Conservation (phyloP, 345 rosid genomes). For the Bruguiera sexangula region DNA sequence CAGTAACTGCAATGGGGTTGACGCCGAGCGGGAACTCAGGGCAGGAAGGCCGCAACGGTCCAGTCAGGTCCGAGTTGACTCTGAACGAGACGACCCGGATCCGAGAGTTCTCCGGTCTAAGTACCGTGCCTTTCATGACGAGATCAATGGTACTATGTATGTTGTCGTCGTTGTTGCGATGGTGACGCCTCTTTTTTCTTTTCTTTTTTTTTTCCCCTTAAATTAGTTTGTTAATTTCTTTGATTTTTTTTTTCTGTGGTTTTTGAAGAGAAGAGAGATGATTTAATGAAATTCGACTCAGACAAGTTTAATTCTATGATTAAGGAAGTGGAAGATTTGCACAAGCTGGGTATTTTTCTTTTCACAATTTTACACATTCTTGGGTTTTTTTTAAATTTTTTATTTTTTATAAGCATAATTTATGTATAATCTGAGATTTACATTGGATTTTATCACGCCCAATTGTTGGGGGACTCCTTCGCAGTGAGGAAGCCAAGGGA, state of each 20-base stretch:
- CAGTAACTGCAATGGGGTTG: constrained; percentile 1
- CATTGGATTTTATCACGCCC: background rate
- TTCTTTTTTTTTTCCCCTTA: background rate
- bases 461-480: background rate
- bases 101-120: constrained; percentile 71
- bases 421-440: background rate
- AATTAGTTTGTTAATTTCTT: too few species aligned
- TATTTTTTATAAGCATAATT: background rate
- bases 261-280: constrained; percentile 64
- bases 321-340: constrained; percentile 62
- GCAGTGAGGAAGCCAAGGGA: constrained; percentile 86
- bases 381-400: too few species aligned
- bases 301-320: constrained; percentile 54
- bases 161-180: background rate
- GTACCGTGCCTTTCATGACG: constrained; percentile 50
- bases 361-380: too few species aligned
- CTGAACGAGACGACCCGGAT: constrained; percentile 22
- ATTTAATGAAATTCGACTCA: constrained; percentile 54
- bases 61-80: constrained; percentile 4
- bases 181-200: background rate
- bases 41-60: constrained; percentile 22
- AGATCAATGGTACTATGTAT: constrained; percentile 47
- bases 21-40: constrained; percentile 8
- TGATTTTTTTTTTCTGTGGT: background rate
- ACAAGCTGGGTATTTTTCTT: constrained; percentile 45